Base-by-base conservation (phyloP, 2,329 filamentous ascomycete species). In the Aspergillus carbonarius region DNA sequence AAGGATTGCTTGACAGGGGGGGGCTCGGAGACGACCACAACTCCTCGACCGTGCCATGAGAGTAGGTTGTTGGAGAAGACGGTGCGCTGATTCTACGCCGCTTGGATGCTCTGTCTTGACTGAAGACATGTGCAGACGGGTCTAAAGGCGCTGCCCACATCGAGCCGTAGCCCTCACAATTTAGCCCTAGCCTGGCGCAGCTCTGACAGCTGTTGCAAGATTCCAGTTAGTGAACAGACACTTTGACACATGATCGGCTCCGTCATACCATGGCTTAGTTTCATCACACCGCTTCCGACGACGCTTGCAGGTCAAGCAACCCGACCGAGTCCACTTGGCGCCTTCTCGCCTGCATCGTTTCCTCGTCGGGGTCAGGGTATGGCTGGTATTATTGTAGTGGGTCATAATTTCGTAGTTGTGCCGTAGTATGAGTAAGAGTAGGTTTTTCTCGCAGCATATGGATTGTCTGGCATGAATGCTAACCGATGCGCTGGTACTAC, bases 251-350 rank as follows among this genome's bases (percentile, higher is more conserved):
- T 9, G 15, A 23, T 8, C 35, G 27, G 5, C 17, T n/a, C 17
- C 37, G 30, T 39, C 58, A 39, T 63, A 75, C 74, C 66, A 70
- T 18, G 74, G 74, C 55, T 74, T 75, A 20, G 70, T 60, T 63
- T 75, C 73, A 58, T 76, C 74, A 37, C 74, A 76, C 37, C 71
- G 69, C 60, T 76, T 76, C 30, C 73, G 69, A 37, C 74, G 70
- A 55, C 65, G 70, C 57, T 76, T 76, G 61, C 74, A 76, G 3
- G 74, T 76, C n/a, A 76, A 55, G 48, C 74, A 76, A n/a, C 73
- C 74, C 2, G 73, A 74, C 12, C 74, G 72, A 61, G 72, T 73
- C 74, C 74, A 76, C 58, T 66, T 67, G 7, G 65, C 67, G 17
- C 71, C 69, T n/a, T 66, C 67, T 55, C 62, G 63, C 53, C 68